Conservation (phyloP, 2,329 filamentous ascomycete genomes). For the Pestalotiopsis sp. region DNA sequence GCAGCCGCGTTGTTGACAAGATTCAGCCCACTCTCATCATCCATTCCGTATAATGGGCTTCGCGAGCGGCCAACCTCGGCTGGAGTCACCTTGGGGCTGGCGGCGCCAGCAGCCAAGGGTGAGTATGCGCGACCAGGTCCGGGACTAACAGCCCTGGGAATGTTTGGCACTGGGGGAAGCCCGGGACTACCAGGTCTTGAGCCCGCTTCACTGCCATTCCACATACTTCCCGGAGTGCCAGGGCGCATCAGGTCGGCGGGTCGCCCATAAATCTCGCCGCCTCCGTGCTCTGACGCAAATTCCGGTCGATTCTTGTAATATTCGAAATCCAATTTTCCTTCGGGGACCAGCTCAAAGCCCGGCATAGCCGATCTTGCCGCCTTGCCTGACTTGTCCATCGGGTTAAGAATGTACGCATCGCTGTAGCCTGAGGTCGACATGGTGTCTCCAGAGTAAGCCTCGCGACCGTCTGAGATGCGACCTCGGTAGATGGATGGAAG, state of each 20-base stretch:
- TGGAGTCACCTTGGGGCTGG: conserved; percentile 30
- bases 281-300: conserved; percentile 86
- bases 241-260: conserved; percentile 62
- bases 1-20: conserved; percentile 56
- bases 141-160: conserved; percentile 26
- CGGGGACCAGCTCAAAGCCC: conserved; percentile 89
- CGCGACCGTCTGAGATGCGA: conserved; percentile 69
- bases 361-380: conserved; percentile 47
- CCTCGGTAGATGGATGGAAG: conserved; percentile 86
- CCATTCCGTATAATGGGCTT: conserved; percentile 52
- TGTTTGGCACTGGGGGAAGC: conserved; percentile 29
- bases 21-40: conserved; percentile 56
- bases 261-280: conserved; percentile 68
- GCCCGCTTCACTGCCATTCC: conserved; percentile 42
- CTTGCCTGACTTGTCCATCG: conserved; percentile 68
- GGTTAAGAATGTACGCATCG: conserved; percentile 78
- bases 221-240: conserved; percentile 61
- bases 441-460: conserved; percentile 57
- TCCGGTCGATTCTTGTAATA: conserved; percentile 90
- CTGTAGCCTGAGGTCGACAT: conserved; percentile 73
- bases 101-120: conserved; percentile 24
- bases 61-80: conserved; percentile 36
- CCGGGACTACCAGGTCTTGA: conserved; percentile 56
- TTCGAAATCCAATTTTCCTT: conserved; percentile 84
- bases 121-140: conserved; percentile 24